These are phyloP conservation scores for Penicillium janthinellum DNA, from an alignment of 2,329 filamentous ascomycete genomes.

Conservation along the genomic window DNA sequence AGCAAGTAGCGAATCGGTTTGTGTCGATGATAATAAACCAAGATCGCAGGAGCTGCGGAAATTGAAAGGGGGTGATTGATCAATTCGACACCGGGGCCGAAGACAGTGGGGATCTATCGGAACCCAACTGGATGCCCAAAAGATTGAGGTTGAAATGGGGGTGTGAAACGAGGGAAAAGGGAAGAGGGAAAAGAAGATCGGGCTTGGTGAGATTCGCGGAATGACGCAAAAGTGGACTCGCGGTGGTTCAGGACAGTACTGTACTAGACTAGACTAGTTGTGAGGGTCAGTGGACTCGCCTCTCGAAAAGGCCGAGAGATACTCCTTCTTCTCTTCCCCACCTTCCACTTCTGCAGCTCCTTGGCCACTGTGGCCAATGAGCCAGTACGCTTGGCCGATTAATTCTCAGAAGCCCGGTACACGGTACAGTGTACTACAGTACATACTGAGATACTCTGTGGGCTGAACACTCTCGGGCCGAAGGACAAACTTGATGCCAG, in stretches of 20 bases:
- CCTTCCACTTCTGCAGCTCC: neutral
- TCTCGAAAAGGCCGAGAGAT: neutral
- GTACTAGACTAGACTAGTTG: no score
- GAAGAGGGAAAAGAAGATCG: neutral
- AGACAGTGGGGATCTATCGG: neutral
- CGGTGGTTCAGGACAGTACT: neutral
- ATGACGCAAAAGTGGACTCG: slow-evolving; percentile 14
- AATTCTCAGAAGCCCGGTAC: neutral
- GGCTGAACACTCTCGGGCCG: neutral
- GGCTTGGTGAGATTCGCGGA: neutral
- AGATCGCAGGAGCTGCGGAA: neutral
- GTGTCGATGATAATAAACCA: neutral
- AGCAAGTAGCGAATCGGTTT: neutral
- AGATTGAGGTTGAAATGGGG: neutral
- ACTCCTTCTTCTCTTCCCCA: neutral
- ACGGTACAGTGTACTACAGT: no score
- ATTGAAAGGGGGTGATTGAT: slow-evolving; percentile 13
- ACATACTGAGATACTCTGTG: neutral
- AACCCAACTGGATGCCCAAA: slow-evolving; percentile 4
- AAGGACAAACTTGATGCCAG: neutral
- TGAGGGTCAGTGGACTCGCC: slow-evolving; percentile 4
- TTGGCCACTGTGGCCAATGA: neutral
- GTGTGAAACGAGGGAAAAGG: slow-evolving; percentile 8
- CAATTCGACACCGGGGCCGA: slow-evolving; percentile 12
- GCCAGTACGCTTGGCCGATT: neutral